Evolutionary conservation across 2,329 filamentous ascomycete species (phyloP).

Genomic region (Metarhizium album): DNA sequence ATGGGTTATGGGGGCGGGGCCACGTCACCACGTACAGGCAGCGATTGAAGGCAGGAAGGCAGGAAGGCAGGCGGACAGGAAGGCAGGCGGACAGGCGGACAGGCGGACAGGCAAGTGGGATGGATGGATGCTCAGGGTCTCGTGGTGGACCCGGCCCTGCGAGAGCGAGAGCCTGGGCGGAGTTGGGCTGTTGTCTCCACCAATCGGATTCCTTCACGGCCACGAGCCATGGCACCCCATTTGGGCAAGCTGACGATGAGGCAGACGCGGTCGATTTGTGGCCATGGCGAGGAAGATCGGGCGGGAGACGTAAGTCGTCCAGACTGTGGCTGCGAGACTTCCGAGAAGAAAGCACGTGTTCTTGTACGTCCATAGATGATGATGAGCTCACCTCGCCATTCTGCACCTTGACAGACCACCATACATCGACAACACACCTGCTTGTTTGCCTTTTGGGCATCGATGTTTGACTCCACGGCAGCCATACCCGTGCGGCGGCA

Average conservation of each 20-base stretch:
- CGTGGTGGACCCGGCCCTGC: not conserved
- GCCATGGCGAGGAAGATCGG: not conserved
- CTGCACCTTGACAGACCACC: not conserved
- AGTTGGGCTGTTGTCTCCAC: not conserved
- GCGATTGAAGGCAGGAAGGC: not conserved
- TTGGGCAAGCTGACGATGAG: constrained; percentile 2
- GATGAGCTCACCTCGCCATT: not conserved
- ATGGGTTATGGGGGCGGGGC: constrained; percentile 1
- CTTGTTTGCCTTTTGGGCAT: not conserved
- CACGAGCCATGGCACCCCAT: not conserved
- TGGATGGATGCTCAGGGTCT: no score
- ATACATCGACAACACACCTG: not conserved
- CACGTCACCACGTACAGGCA: constrained; percentile 11
- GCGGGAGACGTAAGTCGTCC: not conserved
- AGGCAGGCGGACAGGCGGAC: constrained; percentile 2
- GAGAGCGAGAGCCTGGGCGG: not conserved
- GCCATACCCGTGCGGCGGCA: no score
- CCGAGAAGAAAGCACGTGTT: not conserved
- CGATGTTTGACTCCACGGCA: not conserved
- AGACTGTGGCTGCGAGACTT: constrained; percentile 1
- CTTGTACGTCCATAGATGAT: not conserved
- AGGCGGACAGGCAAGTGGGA: not conserved
- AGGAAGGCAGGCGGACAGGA: constrained; percentile 3
- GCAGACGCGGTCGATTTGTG: not conserved
- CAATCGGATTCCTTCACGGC: not conserved